Base-by-base conservation (phyloP, 805 yeast species). In the Pichia gijzeniarum region DNA sequence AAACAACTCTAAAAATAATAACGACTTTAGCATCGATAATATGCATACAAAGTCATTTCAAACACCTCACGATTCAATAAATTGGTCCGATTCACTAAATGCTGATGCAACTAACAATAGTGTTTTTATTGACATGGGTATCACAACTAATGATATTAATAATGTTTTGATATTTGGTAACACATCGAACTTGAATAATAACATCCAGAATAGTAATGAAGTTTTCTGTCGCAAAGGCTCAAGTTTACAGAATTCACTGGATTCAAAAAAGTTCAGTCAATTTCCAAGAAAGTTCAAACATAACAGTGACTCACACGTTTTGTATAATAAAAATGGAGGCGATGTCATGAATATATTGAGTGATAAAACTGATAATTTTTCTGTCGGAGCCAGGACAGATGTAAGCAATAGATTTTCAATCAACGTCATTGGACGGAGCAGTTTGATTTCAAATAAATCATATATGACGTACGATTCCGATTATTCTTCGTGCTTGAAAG, bases 401-500 rank as follows among this genome's bases (percentile, higher is more conserved):
- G 16, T 7, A 20, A n/a, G 10, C 12, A 21, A 38, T 32, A 40
- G 47, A 12, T 52, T 56, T 32, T 62, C 66, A 10, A 49, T 61
- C 10, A 53, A 54, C 16, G 58, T 63, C 21, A 59, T 60, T 19
- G 68, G 77, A 1, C 55, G 65, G 34, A 62, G 58, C 47, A 69
- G 64, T 44, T 53, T 66, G 43, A 67, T 65, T 28, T 72, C 79
- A 1, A 53, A 61, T 3, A 54, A 48, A 39, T 80, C 85, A 1
- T 79, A 78, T 53, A 52, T 79, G 40, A 76, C 82, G 34, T 80
- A 80, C 50, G 84, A 80, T 56, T 79, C 85, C 1, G 74, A 73
- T 1, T 63, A 73, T 36, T 76, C 82, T 5, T 43, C 48, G 3
- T 44, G 41, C 8, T 46, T 49, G 2, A 40, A 40, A 9, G 31